Percentiles rank a stretch among this genome's conserved stretches.
phyloP scores from a whole-genome alignment of 495 filamentous ascomycete genomes.

The Hypomontagnella monticulosa region DNA sequence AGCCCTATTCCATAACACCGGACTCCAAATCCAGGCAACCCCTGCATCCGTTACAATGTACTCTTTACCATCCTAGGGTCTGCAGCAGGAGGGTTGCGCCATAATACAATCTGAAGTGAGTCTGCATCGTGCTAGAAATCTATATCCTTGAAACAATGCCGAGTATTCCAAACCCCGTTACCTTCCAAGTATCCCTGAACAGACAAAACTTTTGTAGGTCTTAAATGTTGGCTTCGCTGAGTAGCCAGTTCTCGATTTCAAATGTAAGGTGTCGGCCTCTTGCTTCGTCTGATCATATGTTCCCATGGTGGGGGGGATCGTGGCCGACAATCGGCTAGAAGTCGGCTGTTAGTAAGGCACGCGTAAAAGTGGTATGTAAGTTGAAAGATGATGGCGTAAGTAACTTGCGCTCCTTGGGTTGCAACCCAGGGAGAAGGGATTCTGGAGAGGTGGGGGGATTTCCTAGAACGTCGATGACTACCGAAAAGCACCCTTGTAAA shows the following conservation, averaged over 20 bases:
- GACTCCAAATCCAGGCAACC: conserved; percentile 14
- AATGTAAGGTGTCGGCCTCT: conserved; percentile 38
- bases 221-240: neutral
- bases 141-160: neutral
- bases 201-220: neutral
- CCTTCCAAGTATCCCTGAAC: neutral
- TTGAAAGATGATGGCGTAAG: neutral
- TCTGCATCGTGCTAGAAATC: neutral
- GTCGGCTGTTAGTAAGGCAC: conserved; percentile 12
- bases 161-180: conserved; percentile 14
- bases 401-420: neutral
- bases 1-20: conserved; percentile 17
- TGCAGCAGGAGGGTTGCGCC: neutral
- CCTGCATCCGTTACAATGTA: conserved; percentile 3
- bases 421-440: conserved; percentile 1
- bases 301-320: conserved; percentile 44
- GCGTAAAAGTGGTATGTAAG: neutral
- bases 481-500: conserved; percentile 24
- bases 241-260: conserved; percentile 10
- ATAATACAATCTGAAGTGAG: conserved; percentile 3
- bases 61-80: neutral
- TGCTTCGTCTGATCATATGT: conserved; percentile 45
- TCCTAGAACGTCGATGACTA: conserved; percentile 18
- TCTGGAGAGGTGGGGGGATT: conserved; percentile 1
- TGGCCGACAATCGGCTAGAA: conserved; percentile 44